These are phyloP conservation scores for Penicillium argentinense DNA, from an alignment of 495 filamentous ascomycete genomes.

Conservation along the genomic window DNA sequence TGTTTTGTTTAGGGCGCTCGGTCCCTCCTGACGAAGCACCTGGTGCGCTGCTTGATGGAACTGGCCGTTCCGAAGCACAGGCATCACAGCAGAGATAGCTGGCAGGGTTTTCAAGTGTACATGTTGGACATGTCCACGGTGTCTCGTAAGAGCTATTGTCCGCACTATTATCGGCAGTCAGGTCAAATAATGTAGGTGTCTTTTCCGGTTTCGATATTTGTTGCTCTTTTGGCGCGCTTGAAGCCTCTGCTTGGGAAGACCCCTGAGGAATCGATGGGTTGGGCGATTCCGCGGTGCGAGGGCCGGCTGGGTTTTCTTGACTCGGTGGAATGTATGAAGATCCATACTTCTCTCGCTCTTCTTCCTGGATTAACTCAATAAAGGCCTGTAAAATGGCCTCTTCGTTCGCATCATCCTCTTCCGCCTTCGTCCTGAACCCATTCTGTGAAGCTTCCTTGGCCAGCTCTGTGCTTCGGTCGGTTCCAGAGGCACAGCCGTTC, in stretches of 20 bases:
- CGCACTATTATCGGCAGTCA: conserved; percentile 18
- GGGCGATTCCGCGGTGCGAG: conserved; percentile 28
- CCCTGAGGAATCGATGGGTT: conserved; percentile 18
- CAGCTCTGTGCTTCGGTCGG: conserved; percentile 53
- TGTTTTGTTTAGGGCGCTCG: background rate
- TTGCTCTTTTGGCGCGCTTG: too few species aligned
- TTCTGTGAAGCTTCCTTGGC: conserved; percentile 68
- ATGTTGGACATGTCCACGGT: conserved; percentile 74
- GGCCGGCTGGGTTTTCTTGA: conserved; percentile 59
- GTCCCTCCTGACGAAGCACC: conserved; percentile 13
- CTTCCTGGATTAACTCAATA: conserved; percentile 82
- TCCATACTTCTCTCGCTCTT: conserved; percentile 74
- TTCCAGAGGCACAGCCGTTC: conserved; percentile 74
- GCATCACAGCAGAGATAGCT: conserved; percentile 74
- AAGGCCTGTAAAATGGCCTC: conserved; percentile 84
- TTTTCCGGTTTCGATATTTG: background rate
- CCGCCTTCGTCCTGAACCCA: conserved; percentile 79
- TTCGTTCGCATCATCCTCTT: conserved; percentile 89
- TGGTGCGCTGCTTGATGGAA: conserved; percentile 16
- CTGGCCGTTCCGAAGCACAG: conserved; percentile 66
- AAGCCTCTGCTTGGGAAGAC: conserved; percentile 1
- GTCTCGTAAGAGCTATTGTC: conserved; percentile 28
- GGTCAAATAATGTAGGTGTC: conserved; percentile 7
- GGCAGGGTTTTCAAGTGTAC: conserved; percentile 79
- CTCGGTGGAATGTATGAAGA: conserved; percentile 64